Base-by-base conservation (phyloP, 169 alveolate genomes). In the Babesia divergens region DNA sequence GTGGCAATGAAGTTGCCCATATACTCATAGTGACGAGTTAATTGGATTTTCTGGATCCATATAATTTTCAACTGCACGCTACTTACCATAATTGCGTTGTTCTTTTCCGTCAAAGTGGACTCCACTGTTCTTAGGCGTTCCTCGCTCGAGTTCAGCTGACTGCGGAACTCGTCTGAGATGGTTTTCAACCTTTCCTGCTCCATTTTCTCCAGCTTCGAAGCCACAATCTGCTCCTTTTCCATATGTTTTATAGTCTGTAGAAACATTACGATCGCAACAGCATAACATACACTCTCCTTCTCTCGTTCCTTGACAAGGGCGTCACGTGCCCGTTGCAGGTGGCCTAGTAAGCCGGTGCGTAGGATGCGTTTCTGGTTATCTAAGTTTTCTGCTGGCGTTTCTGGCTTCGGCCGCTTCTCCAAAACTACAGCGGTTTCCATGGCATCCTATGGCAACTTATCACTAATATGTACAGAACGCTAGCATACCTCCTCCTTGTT, bases 1-100 rank as follows among this genome's bases (percentile, higher is more conserved):
- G 92, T 86, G 52, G 90, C 89, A 29, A 86, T 86, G 58, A 81
- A 86, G 67, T 82, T 82, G 26, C 72, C 35, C 92, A 86, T 86
- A 56, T 68, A 65, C 34, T 77, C 86, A 53, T 86, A 86, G 65
- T 86, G 92, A 34, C 52, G 69, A 38, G 67, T 70, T 72, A 86
- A 59, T 18, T 28, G 54, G 42, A 74, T 13, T 44, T 74, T 69
- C 89, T 83, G 75, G 32, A 84, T 32, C 50, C 54, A 3, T 49
- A 71, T 55, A 56, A 77, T 38, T 65, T 65, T 8, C 9, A 11
- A 40, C 11, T 40, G 16, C 46, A 24, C 32, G 8, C 35, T 5
- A 1, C 14, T 4, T 37, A 77, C 86, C 86, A 77, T 44, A 8
- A 66, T 43, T 9, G 32, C 65, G 3, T 44, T 55, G 31, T 66